These are phyloP conservation scores for Penicillium lagena DNA, from an alignment of 495 filamentous ascomycete species.

Conservation along the genomic window DNA sequence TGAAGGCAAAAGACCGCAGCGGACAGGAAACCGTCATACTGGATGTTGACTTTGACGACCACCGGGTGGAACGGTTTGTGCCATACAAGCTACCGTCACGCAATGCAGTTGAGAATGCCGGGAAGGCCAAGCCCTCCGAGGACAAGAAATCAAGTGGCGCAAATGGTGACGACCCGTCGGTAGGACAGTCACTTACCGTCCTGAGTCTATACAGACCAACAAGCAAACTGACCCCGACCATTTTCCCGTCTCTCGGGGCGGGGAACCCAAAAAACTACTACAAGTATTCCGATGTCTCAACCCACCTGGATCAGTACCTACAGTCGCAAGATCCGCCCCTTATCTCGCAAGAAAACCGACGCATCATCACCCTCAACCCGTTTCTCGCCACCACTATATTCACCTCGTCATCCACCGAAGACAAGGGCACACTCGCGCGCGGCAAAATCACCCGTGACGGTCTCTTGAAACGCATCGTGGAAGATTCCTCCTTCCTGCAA, in stretches of 20 bases:
- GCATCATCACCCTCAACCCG: constrained; percentile 57
- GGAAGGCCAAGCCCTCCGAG: constrained; percentile 23
- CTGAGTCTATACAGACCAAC: constrained; percentile 51
- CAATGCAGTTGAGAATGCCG: constrained; percentile 25
- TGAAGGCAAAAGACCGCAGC: constrained; percentile 61
- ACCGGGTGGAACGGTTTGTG: constrained; percentile 47
- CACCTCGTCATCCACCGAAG: constrained; percentile 42
- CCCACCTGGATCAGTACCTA: constrained; percentile 35
- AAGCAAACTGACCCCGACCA: constrained; percentile 48
- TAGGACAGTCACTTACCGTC: constrained; percentile 52
- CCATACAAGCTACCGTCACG: constrained; percentile 56
- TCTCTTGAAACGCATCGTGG: constrained; percentile 53
- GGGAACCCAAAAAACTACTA: constrained; percentile 46
- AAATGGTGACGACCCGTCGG: constrained; percentile 36
- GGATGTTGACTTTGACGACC: constrained; percentile 61
- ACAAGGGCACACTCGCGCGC: constrained; percentile 49
- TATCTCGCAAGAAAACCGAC: constrained; percentile 52
- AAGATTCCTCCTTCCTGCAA: constrained; percentile 42
- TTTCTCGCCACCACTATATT: constrained; percentile 59
- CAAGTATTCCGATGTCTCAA: constrained; percentile 40
- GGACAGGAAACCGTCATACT: constrained; percentile 60
- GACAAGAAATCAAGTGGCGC: constrained; percentile 37
- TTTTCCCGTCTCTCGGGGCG: constrained; percentile 39
- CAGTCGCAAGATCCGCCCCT: constrained; percentile 49
- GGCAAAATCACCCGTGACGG: constrained; percentile 56